Conservation (phyloP, 208 protist genomes). For the Entamoeba dispar region DNA sequence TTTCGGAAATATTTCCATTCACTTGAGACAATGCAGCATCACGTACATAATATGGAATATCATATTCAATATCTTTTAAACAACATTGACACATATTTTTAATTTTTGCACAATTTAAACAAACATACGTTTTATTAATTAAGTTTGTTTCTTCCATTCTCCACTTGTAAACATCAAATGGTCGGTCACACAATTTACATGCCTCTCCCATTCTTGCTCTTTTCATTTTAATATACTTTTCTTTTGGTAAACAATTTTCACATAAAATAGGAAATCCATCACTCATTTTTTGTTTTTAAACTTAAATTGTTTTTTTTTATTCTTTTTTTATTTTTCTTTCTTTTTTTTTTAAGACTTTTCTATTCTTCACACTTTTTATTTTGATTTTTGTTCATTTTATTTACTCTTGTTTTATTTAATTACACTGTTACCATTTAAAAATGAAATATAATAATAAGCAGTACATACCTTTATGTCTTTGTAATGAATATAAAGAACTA, state of each 20-base stretch:
- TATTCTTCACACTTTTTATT: too few species aligned
- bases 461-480: too few species aligned
- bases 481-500: too few species aligned
- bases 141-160: constrained; percentile 30
- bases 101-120: constrained; percentile 51
- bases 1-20: neutral
- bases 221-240: constrained; percentile 55
- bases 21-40: constrained; percentile 31
- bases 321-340: too few species aligned
- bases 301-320: too few species aligned
- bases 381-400: too few species aligned
- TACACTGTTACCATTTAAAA: too few species aligned
- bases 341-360: too few species aligned
- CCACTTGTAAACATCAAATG: constrained; percentile 49
- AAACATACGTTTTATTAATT: constrained; percentile 52
- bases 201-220: constrained; percentile 9
- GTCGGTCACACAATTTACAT: constrained; percentile 31
- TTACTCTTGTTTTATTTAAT: too few species aligned
- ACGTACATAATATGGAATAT: constrained; percentile 51
- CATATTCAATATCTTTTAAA: constrained; percentile 54
- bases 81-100: constrained; percentile 63
- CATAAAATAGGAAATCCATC: constrained; percentile 53
- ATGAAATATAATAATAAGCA: too few species aligned
- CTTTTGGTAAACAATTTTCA: constrained; percentile 53
- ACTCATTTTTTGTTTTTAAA: neutral